Percentiles rank a stretch among this genome's conserved stretches.
Evolutionary conservation across 306 rosid species (phyloP).

Genomic region (Erythrophleum fordii): DNA sequence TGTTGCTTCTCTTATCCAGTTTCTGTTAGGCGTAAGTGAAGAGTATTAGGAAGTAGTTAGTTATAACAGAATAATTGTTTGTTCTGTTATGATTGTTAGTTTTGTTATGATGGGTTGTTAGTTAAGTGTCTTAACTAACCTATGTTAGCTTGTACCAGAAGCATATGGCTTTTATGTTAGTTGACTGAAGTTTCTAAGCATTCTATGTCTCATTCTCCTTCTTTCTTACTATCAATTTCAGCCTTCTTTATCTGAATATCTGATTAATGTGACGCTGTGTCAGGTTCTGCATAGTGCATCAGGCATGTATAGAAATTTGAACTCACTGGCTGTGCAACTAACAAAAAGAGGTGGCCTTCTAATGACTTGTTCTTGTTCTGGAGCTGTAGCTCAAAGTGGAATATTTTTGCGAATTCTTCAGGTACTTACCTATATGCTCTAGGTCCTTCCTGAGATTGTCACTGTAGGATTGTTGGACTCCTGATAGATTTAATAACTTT

Average conservation of each 20-base stretch:
- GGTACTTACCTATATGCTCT: conserved; percentile 49
- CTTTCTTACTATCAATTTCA: no score
- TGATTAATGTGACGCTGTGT: conserved; percentile 22
- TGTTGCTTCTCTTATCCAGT: conserved; percentile 20
- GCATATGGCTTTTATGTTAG: no score
- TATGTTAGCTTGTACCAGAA: no score
- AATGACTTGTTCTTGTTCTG: conserved; percentile 96
- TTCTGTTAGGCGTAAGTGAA: no score
- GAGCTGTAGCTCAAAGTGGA: conserved; percentile 92
- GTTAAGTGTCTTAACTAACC: no score
- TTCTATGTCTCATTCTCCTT: no score
- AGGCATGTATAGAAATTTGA: conserved; percentile 87
- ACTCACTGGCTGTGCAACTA: conserved; percentile 86
- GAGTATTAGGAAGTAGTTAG: no score
- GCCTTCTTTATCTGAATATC: conserved; percentile 21
- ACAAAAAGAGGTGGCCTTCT: conserved; percentile 90
- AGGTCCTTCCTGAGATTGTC: conserved; percentile 20
- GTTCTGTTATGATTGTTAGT: no score
- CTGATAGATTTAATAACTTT: not conserved
- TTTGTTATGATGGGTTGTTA: no score
- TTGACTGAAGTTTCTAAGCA: no score
- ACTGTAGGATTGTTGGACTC: not conserved
- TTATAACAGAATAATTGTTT: no score
- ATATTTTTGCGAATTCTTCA: conserved; percentile 74
- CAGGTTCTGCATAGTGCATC: conserved; percentile 84